Evolutionary conservation across 2,329 filamentous ascomycete species (phyloP).

Genomic region (Saccharata proteae): DNA sequence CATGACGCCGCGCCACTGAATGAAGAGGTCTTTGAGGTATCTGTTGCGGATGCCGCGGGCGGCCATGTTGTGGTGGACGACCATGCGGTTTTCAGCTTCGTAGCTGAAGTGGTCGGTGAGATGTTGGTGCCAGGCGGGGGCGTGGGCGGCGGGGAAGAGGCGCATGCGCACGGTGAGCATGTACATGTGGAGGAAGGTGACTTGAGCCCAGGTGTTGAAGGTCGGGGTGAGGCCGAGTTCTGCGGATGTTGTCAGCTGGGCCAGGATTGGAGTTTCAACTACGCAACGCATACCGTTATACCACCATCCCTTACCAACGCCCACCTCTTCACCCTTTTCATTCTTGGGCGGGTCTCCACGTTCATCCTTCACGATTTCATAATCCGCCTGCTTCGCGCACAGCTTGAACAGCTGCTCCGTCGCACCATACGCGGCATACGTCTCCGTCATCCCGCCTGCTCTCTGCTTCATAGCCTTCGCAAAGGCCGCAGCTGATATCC

Average conservation of each 20-base stretch:
- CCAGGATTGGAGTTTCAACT: not conserved
- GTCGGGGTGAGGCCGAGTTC: constrained; percentile 70
- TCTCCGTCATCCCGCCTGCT: constrained; percentile 34
- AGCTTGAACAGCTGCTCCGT: constrained; percentile 69
- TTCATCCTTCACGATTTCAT: constrained; percentile 59
- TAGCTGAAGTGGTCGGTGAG: constrained; percentile 93
- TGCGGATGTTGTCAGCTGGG: constrained; percentile 23
- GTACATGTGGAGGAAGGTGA: constrained; percentile 95
- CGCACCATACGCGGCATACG: constrained; percentile 67
- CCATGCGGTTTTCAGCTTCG: constrained; percentile 74
- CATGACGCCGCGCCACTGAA: constrained; percentile 82
- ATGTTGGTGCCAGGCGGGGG: constrained; percentile 74
- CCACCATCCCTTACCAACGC: constrained; percentile 65
- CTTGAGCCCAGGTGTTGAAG: constrained; percentile 91
- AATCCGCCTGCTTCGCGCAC: constrained; percentile 62
- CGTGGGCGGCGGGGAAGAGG: constrained; percentile 57
- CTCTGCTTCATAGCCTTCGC: constrained; percentile 20
- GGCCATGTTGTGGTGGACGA: constrained; percentile 59
- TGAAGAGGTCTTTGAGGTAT: constrained; percentile 74
- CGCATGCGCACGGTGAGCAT: constrained; percentile 74
- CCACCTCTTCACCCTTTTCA: constrained; percentile 70
- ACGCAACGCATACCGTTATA: constrained; percentile 53
- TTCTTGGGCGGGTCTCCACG: constrained; percentile 59
- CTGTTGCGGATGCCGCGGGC: constrained; percentile 44
- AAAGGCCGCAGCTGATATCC: too few species aligned